Evolutionary conservation across 305 asterid genomes (phyloP).

Genomic region (Plantago coronopus): DNA sequence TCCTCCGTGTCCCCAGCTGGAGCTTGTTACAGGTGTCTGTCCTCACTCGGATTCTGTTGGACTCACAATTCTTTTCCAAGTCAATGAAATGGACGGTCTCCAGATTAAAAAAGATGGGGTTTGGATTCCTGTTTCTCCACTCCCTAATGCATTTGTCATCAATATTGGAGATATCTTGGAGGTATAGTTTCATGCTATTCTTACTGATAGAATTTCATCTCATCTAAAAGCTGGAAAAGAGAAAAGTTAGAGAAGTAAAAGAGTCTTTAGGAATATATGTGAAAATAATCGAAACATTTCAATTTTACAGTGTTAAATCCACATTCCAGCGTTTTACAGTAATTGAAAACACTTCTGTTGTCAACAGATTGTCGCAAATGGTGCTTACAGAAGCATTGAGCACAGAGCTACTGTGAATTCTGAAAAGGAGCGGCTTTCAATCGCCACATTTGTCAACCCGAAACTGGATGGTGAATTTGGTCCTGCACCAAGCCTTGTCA

Average conservation of each 20-base stretch:
- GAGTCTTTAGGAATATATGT: no score
- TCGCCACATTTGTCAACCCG: constrained; percentile 40
- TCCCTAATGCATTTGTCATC: constrained; percentile 39
- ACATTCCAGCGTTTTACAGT: no score
- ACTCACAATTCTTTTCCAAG: constrained; percentile 43
- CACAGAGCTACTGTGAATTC: constrained; percentile 42
- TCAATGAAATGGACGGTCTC: constrained; percentile 45
- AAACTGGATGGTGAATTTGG: constrained; percentile 27
- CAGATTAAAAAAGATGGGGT: constrained; percentile 38
- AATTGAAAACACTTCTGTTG: no score
- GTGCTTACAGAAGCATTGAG: constrained; percentile 42
- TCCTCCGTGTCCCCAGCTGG: constrained; percentile 47
- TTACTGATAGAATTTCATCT: no score
- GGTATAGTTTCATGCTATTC: no score
- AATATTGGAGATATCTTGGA: constrained; percentile 38
- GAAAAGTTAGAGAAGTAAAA: no score
- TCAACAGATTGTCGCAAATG: constrained; percentile 41
- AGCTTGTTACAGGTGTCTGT: constrained; percentile 39
- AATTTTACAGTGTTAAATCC: no score
- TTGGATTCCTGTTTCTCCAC: constrained; percentile 44
- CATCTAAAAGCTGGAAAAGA: no score
- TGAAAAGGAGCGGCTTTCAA: constrained; percentile 41
- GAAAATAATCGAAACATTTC: neutral
- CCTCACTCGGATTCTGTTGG: constrained; percentile 48
- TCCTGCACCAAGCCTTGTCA: constrained; percentile 39